phyloP scores from a whole-genome alignment of 768 basidiomycete species.

The Tylopilus felleus region DNA sequence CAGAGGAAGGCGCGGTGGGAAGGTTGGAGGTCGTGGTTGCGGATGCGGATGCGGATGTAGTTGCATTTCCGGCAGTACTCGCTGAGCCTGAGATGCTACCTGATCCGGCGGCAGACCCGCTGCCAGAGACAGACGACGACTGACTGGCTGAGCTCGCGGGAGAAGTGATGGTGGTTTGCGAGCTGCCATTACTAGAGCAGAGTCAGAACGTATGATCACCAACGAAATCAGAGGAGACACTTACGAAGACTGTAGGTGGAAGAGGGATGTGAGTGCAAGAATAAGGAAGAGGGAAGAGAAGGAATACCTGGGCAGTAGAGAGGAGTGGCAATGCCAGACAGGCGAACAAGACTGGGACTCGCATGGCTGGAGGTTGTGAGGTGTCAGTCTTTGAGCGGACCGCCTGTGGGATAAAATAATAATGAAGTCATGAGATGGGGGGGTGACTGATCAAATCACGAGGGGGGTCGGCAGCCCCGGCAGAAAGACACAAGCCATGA shows the following conservation, averaged over 20 bases:
- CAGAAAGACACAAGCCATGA: too few relatives aligned
- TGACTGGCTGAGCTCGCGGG: constrained; percentile 36
- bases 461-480: background rate
- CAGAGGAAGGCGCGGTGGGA: constrained; percentile 57
- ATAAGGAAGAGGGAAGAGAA: background rate
- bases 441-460: constrained; percentile 1
- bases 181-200: constrained; percentile 39
- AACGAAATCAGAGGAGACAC: constrained; percentile 14
- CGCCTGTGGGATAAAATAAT: constrained; percentile 7
- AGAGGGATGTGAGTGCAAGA: constrained; percentile 6
- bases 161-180: constrained; percentile 46
- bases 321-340: constrained; percentile 26
- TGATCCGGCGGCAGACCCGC: constrained; percentile 20
- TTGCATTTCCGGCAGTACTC: constrained; percentile 28
- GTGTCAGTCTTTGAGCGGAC: background rate
- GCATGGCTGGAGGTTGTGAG: constrained; percentile 19
- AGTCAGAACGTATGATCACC: constrained; percentile 36
- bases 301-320: constrained; percentile 33
- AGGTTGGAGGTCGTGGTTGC: constrained; percentile 8
- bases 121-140: constrained; percentile 19
- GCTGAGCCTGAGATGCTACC: constrained; percentile 21
- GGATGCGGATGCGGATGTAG: constrained; percentile 26
- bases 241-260: constrained; percentile 40
- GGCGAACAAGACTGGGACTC: constrained; percentile 32
- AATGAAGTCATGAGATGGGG: background rate